These are phyloP conservation scores for Penicillium sp. DNA, from an alignment of 2,329 filamentous ascomycete species.

Conservation along the genomic window DNA sequence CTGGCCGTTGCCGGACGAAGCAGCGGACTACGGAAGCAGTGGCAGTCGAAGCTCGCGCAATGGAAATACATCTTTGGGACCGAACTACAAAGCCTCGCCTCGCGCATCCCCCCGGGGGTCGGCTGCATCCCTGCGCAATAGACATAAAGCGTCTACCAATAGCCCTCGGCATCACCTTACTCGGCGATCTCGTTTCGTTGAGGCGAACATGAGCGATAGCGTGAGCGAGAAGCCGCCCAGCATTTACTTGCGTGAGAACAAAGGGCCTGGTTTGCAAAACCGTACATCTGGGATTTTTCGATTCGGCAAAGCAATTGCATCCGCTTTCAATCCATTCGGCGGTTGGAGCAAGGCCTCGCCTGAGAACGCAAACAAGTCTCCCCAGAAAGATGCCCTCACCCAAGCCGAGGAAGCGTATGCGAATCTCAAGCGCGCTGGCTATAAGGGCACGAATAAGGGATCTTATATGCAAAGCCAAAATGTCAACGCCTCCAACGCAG, in stretches of 20 bases:
- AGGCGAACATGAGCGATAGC: slow-evolving; percentile 86
- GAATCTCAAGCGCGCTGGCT: slow-evolving; percentile 55
- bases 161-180: slow-evolving; percentile 35
- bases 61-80: slow-evolving; percentile 5
- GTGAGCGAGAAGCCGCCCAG: slow-evolving; percentile 69
- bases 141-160: slow-evolving; percentile 16
- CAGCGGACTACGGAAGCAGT: slow-evolving; percentile 20
- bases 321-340: slow-evolving; percentile 56
- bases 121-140: slow-evolving; percentile 17
- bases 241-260: slow-evolving; percentile 58
- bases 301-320: slow-evolving; percentile 56
- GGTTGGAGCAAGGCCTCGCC: slow-evolving; percentile 47
- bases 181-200: slow-evolving; percentile 67
- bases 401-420: slow-evolving; percentile 55
- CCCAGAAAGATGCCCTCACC: slow-evolving; percentile 45
- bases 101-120: slow-evolving; percentile 21
- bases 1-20: slow-evolving; percentile 42
- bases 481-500: slow-evolving; percentile 24
- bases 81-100: slow-evolving; percentile 14
- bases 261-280: slow-evolving; percentile 22
- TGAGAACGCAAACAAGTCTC: slow-evolving; percentile 29
- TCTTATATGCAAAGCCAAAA: slow-evolving; percentile 27
- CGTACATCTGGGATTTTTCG: slow-evolving; percentile 52
- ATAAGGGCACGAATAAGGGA: slow-evolving; percentile 43
- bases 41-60: slow-evolving; percentile 13